A percentile compares a stretch with the other conserved stretches of the same genome.
Evolutionary conservation across 2,329 filamentous ascomycete genomes (phyloP).

Genomic region (Cyphellophora attinorum): DNA sequence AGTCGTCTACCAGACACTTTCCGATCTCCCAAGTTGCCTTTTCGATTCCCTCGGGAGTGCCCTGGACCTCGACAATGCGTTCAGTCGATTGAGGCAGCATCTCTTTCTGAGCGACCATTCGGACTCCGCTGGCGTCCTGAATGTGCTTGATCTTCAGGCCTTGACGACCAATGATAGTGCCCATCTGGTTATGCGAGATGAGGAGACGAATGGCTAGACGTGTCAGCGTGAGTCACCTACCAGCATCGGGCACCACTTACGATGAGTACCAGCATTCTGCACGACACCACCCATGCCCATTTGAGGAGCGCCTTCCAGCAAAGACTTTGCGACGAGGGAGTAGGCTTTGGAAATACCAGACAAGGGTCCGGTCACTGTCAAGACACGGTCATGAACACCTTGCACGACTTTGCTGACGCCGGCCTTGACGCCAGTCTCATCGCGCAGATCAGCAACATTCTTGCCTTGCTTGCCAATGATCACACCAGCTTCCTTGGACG

Average conservation of each 20-base stretch:
- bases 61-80: slow-evolving; percentile 93
- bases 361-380: slow-evolving; percentile 87
- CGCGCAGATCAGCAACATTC: slow-evolving; percentile 92
- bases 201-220: slow-evolving; percentile 81
- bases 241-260: slow-evolving; percentile 60
- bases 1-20: slow-evolving; percentile 96
- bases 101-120: slow-evolving; percentile 99
- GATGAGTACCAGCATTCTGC: slow-evolving; percentile 81
- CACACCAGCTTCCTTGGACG: slow-evolving; percentile 95
- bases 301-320: slow-evolving; percentile 86
- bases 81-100: slow-evolving; percentile 99
- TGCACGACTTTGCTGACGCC: slow-evolving; percentile 98
- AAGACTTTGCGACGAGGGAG: slow-evolving; percentile 78
- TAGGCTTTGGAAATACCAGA: slow-evolving; percentile 88
- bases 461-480: slow-evolving; percentile 99
- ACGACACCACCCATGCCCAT: slow-evolving; percentile 94
- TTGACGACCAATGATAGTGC: slow-evolving; percentile 93
- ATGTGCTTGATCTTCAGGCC: slow-evolving; percentile 99
- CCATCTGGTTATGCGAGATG: slow-evolving; percentile 99
- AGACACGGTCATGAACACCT: slow-evolving; percentile 90
- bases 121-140: slow-evolving; percentile 89
- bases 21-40: slow-evolving; percentile 97
- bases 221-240: too few species aligned
- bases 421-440: slow-evolving; percentile 95
- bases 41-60: slow-evolving; percentile 88